phyloP scores from a whole-genome alignment of 176 grass and related monocot genomes.

The Echinochloa phyllopogon region DNA sequence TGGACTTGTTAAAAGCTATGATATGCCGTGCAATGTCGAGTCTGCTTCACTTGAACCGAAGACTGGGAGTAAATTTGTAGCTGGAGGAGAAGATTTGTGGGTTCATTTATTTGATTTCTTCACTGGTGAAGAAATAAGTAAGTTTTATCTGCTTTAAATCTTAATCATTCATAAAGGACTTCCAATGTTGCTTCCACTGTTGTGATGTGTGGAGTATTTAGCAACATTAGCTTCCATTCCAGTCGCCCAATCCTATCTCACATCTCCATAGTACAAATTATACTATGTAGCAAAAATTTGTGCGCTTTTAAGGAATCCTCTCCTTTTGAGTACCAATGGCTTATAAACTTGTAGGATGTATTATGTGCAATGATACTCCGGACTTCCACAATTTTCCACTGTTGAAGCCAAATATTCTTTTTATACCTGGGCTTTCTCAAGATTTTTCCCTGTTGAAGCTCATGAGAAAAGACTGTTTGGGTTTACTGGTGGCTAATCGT shows the following conservation, averaged over 20 bases:
- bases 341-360: background rate
- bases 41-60: slow-evolving; percentile 96
- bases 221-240: background rate
- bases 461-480: background rate
- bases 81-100: slow-evolving; percentile 99
- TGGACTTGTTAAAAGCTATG: slow-evolving; percentile 95
- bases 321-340: background rate
- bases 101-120: slow-evolving; percentile 91
- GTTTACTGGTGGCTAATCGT: background rate
- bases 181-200: background rate
- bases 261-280: background rate
- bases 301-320: background rate
- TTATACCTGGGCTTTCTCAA: background rate
- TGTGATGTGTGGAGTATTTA: background rate
- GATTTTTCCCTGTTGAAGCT: background rate
- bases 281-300: background rate
- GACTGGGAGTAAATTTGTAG: slow-evolving; percentile 79
- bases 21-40: slow-evolving; percentile 91
- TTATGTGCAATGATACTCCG: background rate
- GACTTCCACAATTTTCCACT: background rate
- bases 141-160: slow-evolving; percentile 18
- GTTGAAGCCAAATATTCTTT: background rate
- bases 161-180: background rate
- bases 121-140: slow-evolving; percentile 97
- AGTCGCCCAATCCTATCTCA: background rate